These are phyloP conservation scores for Leishmania mexicana DNA, from an alignment of 208 protist genomes.

Conservation along the genomic window DNA sequence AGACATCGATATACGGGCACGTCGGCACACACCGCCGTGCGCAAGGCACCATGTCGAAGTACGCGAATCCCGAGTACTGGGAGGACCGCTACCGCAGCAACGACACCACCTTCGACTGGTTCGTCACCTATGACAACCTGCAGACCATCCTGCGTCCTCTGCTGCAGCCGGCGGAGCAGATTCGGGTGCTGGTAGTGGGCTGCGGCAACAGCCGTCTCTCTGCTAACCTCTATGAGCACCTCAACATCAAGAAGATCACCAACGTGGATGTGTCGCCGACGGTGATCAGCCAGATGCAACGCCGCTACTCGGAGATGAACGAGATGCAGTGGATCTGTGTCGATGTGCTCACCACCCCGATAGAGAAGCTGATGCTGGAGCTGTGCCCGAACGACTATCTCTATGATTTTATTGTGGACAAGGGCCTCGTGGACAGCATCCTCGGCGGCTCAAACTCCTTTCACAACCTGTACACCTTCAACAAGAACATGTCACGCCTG, in stretches of 20 bases:
- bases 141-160: constrained; percentile 75
- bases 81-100: constrained; percentile 92
- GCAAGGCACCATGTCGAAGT: constrained; percentile 76
- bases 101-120: constrained; percentile 94
- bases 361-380: constrained; percentile 76
- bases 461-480: constrained; percentile 85
- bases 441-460: constrained; percentile 91
- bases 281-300: constrained; percentile 88
- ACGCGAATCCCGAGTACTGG: constrained; percentile 92
- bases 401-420: constrained; percentile 92
- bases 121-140: constrained; percentile 88
- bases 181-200: constrained; percentile 85
- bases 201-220: constrained; percentile 92
- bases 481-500: constrained; percentile 88
- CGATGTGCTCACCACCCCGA: constrained; percentile 76
- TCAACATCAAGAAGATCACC: constrained; percentile 88
- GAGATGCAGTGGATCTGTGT: constrained; percentile 90
- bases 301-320: constrained; percentile 80
- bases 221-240: constrained; percentile 78
- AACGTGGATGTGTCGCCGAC: constrained; percentile 92
- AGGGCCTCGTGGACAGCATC: constrained; percentile 86
- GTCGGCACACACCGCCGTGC: not conserved
- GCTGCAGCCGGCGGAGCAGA: constrained; percentile 76
- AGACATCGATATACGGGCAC: not conserved
- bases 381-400: constrained; percentile 82